These are phyloP conservation scores for Jatropha podagrica DNA, from an alignment of 441 rosid species.

Conservation along the genomic window DNA sequence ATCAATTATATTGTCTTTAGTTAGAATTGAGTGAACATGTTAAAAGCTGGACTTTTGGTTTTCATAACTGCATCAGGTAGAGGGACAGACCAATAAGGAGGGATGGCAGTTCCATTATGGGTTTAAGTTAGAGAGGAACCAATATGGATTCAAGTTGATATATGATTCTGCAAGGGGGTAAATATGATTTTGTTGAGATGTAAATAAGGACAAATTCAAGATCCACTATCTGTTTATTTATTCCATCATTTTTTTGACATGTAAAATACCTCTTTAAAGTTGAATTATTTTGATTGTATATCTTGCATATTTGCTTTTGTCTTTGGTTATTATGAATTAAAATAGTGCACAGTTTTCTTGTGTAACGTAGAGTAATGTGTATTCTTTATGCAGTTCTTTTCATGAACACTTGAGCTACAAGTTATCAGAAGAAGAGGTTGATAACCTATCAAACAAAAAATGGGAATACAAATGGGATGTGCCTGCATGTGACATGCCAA, in stretches of 20 bases:
- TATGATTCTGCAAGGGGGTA: background rate
- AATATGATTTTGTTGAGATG: background rate
- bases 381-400: slow-evolving; percentile 57
- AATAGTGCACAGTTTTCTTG: background rate
- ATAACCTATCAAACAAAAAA: slow-evolving; percentile 48
- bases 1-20: background rate
- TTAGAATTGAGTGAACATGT: background rate
- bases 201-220: background rate
- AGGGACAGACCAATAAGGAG: background rate
- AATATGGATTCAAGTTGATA: background rate
- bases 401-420: slow-evolving; percentile 56
- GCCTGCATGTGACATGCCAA: slow-evolving; percentile 57
- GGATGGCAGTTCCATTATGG: background rate
- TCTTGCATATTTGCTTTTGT: background rate
- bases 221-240: background rate
- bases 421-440: slow-evolving; percentile 58
- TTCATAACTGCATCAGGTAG: background rate
- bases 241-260: background rate
- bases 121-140: background rate
- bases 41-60: background rate
- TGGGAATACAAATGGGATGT: slow-evolving; percentile 76
- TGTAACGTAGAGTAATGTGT: background rate
- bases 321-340: slow-evolving; percentile 1
- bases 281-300: background rate
- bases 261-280: background rate